Conservation (phyloP, 139 green algal species). For the Mesotaenium endlicherianum region DNA sequence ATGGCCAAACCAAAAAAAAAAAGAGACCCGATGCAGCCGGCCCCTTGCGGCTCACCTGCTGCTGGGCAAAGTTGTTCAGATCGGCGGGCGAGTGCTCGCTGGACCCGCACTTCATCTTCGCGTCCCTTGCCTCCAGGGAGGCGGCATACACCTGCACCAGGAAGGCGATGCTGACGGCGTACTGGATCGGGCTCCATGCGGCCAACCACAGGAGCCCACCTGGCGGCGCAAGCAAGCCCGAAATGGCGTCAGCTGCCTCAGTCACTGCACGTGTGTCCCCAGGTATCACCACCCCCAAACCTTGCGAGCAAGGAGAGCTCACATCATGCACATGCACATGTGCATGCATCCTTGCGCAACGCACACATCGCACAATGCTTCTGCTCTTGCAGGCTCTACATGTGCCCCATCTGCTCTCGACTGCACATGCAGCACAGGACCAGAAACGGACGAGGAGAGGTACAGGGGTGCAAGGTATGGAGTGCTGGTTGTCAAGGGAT, state of each 20-base stretch:
- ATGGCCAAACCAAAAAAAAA: background rate
- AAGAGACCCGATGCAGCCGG: background rate
- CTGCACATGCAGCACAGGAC: too few species aligned
- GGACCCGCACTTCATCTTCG: background rate
- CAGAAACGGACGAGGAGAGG: too few species aligned
- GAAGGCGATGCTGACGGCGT: slow-evolving; percentile 27
- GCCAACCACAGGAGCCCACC: slow-evolving; percentile 27
- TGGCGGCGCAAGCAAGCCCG: slow-evolving; percentile 2
- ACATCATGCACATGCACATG: too few species aligned
- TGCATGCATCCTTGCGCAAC: too few species aligned
- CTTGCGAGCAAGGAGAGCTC: too few species aligned
- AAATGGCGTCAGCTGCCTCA: background rate
- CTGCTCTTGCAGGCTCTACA: too few species aligned
- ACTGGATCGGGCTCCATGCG: slow-evolving; percentile 9
- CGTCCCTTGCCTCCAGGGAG: background rate
- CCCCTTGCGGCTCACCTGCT: background rate
- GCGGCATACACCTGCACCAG: slow-evolving; percentile 1
- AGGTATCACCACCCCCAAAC: background rate
- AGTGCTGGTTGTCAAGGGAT: too few species aligned
- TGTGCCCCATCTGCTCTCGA: too few species aligned
- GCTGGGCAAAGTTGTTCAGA: background rate
- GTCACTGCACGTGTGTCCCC: background rate
- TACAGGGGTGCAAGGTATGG: too few species aligned
- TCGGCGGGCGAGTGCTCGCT: background rate
- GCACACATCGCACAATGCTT: too few species aligned